Evolutionary conservation across 768 basidiomycete genomes (phyloP), one percentile per base, ranked within the genome.

Genomic region (Artomyces pyxidatus): DNA sequence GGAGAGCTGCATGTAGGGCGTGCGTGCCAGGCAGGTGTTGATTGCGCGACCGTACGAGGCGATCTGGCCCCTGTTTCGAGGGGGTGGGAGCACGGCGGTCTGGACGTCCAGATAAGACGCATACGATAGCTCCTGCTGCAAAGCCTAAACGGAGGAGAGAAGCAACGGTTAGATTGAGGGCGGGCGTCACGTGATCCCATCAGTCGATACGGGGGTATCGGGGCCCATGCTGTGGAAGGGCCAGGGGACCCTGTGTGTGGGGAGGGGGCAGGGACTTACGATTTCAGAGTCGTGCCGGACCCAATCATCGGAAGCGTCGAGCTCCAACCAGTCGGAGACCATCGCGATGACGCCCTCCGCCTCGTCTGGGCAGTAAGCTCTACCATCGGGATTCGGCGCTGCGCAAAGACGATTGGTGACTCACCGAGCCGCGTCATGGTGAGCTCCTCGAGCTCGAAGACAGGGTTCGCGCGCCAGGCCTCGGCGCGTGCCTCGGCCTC

Each of bases 241-340:
- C 22, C 3, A 42, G 27, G 9, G 38, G 10, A 41, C 42, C 25
- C 26, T 37, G 49, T 35, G 7, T 26, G 42, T 21, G 40, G 42
- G 37, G 48, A 28, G 35, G 51, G 16, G 16, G 46, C 11, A 27
- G 37, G 45, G 40, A 74, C 86, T 67, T 64, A 93, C 93, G 47
- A 95, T 87, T 68, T 95, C 96, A 39, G 92, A 86, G 62, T 99
- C 96, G 59, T 95, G 90, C 39, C 96, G 80, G 47, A 98, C 83
- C 75, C 94, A 91, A 59, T 92, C 90, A 65, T 97, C 93, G 0
- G 78, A 70, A 7, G 90, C 84, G 67, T 99, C 96, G 32, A 99
- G 73, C 64, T 96, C 91, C 3, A 99, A 74, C 96, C 96, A 99
- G 48, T 94, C 89, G 2, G 93, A 92, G 7, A 88, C 74, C 63